phyloP scores from a whole-genome alignment of 2,329 filamentous ascomycete species.

The Arthroderma uncinatum region DNA sequence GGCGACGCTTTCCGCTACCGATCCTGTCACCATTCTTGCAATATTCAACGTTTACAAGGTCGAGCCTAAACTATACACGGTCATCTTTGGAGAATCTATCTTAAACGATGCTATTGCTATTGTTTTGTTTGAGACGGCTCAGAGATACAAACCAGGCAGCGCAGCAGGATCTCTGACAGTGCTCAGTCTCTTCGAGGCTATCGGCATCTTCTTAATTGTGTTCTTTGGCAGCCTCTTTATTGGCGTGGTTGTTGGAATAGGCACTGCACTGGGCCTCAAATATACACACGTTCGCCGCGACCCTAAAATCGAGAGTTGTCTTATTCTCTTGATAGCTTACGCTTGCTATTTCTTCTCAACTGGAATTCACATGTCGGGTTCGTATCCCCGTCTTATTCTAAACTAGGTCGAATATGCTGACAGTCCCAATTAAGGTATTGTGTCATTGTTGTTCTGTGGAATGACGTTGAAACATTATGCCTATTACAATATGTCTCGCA shows the following conservation, averaged over 20 bases:
- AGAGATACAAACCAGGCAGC: conserved; percentile 72
- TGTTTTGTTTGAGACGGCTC: conserved; percentile 94
- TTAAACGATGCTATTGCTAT: conserved; percentile 97
- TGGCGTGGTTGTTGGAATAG: conserved; percentile 75
- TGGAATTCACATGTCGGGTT: conserved; percentile 89
- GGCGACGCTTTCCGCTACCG: conserved; percentile 89
- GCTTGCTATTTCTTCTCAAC: conserved; percentile 97
- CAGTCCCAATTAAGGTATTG: conserved; percentile 58
- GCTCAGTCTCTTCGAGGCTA: conserved; percentile 76
- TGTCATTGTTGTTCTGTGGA: conserved; percentile 90
- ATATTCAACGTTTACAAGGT: conserved; percentile 99
- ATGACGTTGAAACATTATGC: conserved; percentile 98
- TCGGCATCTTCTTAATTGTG: conserved; percentile 86
- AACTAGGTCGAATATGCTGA: not conserved
- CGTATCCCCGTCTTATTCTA: conserved; percentile 22
- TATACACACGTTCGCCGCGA: conserved; percentile 87
- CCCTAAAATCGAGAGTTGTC: conserved; percentile 91
- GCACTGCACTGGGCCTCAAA: conserved; percentile 78
- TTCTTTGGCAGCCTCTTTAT: conserved; percentile 93
- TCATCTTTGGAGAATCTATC: conserved; percentile 98
- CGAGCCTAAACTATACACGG: conserved; percentile 93
- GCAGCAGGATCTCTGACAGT: conserved; percentile 60
- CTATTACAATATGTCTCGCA: conserved; percentile 98
- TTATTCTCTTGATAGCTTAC: conserved; percentile 89
- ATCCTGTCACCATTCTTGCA: conserved; percentile 92